Conservation (phyloP, 202 grass and related monocot genomes). For the Hordeum pubiflorum region DNA sequence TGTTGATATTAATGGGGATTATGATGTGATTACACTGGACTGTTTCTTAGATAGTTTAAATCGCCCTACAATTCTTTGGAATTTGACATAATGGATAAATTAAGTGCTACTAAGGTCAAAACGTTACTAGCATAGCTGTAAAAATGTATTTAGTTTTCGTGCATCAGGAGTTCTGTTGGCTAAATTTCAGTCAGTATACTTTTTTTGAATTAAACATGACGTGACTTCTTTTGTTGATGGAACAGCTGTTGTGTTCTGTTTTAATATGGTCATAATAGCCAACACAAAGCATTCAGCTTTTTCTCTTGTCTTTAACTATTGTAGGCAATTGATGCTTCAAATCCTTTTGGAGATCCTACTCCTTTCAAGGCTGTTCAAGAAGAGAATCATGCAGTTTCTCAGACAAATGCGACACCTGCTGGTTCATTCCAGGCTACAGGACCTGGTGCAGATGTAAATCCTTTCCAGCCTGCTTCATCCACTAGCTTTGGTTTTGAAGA, state of each 20-base stretch:
- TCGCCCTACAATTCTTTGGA: not conserved
- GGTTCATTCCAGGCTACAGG: conserved; percentile 49
- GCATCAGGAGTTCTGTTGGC: not conserved
- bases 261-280: not conserved
- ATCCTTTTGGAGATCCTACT: conserved; percentile 87
- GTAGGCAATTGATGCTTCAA: conserved; percentile 42
- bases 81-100: not conserved
- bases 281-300: conserved; percentile 2
- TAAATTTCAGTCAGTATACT: not conserved
- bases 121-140: not conserved
- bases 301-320: conserved; percentile 19
- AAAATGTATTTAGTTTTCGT: conserved; percentile 6
- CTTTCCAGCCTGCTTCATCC: conserved; percentile 49
- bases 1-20: not conserved
- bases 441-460: conserved; percentile 41
- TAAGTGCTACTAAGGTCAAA: not conserved
- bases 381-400: conserved; percentile 43
- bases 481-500: conserved; percentile 75
- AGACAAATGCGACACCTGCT: conserved; percentile 36
- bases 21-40: not conserved
- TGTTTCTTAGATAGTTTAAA: not conserved
- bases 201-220: conserved; percentile 15
- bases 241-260: conserved; percentile 1
- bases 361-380: conserved; percentile 71
- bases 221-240: not conserved